Evolutionary conservation across 345 rosid genomes (phyloP).

Genomic region (Streptanthus diversifolius): DNA sequence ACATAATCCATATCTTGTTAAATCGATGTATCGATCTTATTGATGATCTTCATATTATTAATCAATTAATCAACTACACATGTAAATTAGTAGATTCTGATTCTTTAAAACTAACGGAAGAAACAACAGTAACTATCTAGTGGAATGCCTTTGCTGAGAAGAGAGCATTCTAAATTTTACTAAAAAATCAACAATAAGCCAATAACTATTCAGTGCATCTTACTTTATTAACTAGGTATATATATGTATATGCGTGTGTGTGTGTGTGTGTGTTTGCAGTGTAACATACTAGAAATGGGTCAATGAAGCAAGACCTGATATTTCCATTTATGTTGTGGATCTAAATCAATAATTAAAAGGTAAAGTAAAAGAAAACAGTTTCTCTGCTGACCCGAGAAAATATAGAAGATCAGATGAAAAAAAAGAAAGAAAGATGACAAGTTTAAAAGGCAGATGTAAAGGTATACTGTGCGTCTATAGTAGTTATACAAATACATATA

Average conservation of each 20-base stretch:
- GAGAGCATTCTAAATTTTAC: neutral
- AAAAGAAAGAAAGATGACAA: neutral
- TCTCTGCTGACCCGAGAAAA: neutral
- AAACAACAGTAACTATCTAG: neutral
- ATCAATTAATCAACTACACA: neutral
- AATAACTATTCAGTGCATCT: neutral
- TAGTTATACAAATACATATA: neutral
- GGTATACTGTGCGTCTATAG: neutral
- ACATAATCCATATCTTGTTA: neutral
- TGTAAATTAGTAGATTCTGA: neutral
- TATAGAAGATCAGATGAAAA: neutral
- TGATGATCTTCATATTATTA: neutral
- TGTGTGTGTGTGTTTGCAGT: neutral
- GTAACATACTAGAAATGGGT: conserved; percentile 26
- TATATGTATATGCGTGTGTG: neutral
- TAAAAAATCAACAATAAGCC: neutral
- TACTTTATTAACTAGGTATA: neutral
- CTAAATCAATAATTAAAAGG: conserved; percentile 9
- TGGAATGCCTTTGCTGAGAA: neutral
- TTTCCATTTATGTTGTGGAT: conserved; percentile 22
- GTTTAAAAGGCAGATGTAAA: conserved; percentile 5
- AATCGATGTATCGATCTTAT: neutral
- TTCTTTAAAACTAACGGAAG: neutral
- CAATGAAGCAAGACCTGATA: conserved; percentile 6
- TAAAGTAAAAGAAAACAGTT: neutral